These are phyloP conservation scores for Moniliophthora roreri DNA, from an alignment of 1,284 basidiomycete species.

Conservation along the genomic window DNA sequence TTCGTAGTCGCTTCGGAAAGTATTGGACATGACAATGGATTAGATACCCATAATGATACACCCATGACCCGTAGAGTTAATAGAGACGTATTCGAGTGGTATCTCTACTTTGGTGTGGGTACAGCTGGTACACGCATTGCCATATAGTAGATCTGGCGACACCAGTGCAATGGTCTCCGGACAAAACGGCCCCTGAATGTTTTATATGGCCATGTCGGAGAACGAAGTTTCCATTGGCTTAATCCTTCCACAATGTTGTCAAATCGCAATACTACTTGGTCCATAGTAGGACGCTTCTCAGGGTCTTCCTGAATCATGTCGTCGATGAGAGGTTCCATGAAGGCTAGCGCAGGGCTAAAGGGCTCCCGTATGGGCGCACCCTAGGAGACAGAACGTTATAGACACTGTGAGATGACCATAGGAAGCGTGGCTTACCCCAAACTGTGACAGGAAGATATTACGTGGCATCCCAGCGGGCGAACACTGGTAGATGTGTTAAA, in stretches of 20 bases:
- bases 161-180: neutral
- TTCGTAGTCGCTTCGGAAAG: too few species aligned
- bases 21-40: too few species aligned
- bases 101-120: neutral
- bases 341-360: conserved; percentile 18
- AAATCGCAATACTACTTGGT: conserved; percentile 25
- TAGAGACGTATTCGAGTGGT: too few species aligned
- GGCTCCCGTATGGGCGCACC: neutral
- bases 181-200: too few species aligned
- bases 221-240: conserved; percentile 10
- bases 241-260: conserved; percentile 15
- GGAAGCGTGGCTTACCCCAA: conserved; percentile 3
- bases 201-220: neutral
- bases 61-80: too few species aligned
- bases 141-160: neutral
- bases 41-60: too few species aligned
- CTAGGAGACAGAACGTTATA: neutral
- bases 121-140: neutral
- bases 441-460: too few species aligned
- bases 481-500: too few species aligned
- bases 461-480: too few species aligned
- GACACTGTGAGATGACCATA: too few species aligned
- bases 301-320: conserved; percentile 30
- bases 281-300: conserved; percentile 25
- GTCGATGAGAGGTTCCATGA: conserved; percentile 23